Percentiles rank a stretch among this genome's conserved stretches.
Evolutionary conservation across 2,329 filamentous ascomycete genomes (phyloP).

Genomic region (Paraconiothyrium brasiliense): DNA sequence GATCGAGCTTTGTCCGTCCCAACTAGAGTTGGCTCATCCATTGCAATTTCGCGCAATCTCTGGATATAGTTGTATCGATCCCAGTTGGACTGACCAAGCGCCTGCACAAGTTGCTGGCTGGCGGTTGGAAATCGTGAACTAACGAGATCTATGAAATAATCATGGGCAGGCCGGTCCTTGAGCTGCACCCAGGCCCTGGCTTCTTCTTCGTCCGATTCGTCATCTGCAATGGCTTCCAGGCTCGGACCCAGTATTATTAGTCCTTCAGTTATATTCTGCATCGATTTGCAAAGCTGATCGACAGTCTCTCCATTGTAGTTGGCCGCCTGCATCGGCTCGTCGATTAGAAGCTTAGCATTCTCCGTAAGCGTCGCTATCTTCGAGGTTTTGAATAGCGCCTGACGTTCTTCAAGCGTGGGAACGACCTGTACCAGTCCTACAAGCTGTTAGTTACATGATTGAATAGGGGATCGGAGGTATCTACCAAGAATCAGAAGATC

Average conservation of each 20-base stretch:
- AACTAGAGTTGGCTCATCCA: not conserved
- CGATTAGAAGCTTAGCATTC: slow-evolving; percentile 7
- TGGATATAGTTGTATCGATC: slow-evolving; percentile 19
- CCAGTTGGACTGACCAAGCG: slow-evolving; percentile 20
- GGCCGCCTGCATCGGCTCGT: slow-evolving; percentile 4
- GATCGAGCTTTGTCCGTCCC: slow-evolving; percentile 3
- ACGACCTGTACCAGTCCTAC: slow-evolving; percentile 1
- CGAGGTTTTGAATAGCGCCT: slow-evolving; percentile 3
- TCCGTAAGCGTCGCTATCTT: slow-evolving; percentile 9
- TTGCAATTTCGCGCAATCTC: slow-evolving; percentile 8
- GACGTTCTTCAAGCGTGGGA: slow-evolving; percentile 4
- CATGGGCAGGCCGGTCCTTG: slow-evolving; percentile 16
- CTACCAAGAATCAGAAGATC: slow-evolving; percentile 16
- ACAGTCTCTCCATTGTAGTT: not conserved
- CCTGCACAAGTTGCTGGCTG: slow-evolving; percentile 3
- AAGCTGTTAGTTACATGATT: not conserved
- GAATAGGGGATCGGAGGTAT: not conserved
- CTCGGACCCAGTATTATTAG: slow-evolving; percentile 18
- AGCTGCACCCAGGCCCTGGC: slow-evolving; percentile 1
- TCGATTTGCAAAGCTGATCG: not conserved
- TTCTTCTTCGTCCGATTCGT: slow-evolving; percentile 11
- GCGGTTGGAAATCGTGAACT: slow-evolving; percentile 17
- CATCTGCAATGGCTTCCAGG: slow-evolving; percentile 12
- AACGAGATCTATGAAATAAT: slow-evolving; percentile 21
- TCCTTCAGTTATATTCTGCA: slow-evolving; percentile 13